Percentiles rank a stretch among this genome's conserved stretches.
phyloP scores from a whole-genome alignment of 352 stramenopile species.

The Globisporangium alternatum region DNA sequence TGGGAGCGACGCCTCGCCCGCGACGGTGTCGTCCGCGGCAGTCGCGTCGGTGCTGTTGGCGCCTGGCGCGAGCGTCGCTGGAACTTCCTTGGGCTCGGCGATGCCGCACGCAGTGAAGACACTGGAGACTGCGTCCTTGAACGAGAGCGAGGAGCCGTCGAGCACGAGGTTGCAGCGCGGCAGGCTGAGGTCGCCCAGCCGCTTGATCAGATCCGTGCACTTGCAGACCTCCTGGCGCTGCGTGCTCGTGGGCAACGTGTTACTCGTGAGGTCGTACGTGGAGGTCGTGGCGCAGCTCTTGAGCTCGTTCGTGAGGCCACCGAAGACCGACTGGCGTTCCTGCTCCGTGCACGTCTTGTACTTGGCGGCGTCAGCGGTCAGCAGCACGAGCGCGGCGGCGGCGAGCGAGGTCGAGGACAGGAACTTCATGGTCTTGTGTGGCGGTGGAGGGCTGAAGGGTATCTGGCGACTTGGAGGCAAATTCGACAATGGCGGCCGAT shows the following conservation, averaged over 20 bases:
- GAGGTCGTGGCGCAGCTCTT: conserved; percentile 19
- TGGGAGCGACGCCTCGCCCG: background rate
- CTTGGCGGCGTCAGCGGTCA: conserved; percentile 2
- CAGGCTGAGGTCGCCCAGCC: conserved; percentile 22
- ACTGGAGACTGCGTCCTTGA: conserved; percentile 25
- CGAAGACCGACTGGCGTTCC: conserved; percentile 17
- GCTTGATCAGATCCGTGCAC: conserved; percentile 27
- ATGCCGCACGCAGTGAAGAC: conserved; percentile 27
- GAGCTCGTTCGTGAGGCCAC: conserved; percentile 22
- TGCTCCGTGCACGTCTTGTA: conserved; percentile 16
- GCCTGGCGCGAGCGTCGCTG: conserved; percentile 9
- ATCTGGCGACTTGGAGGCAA: conserved; percentile 9
- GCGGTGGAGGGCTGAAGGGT: background rate
- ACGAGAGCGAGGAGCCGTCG: conserved; percentile 25
- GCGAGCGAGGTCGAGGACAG: background rate
- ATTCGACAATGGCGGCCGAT: conserved; percentile 1
- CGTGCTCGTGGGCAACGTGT: conserved; percentile 19
- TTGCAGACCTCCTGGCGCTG: conserved; percentile 30
- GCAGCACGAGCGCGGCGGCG: conserved; percentile 5
- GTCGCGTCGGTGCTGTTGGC: conserved; percentile 6
- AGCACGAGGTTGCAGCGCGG: conserved; percentile 31
- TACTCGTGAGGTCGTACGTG: conserved; percentile 25
- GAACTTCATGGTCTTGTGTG: conserved; percentile 9
- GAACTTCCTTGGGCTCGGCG: conserved; percentile 13
- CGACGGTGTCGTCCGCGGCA: background rate